Base-by-base conservation (phyloP, 2,329 filamentous ascomycete species). In the Zarea fungicola region DNA sequence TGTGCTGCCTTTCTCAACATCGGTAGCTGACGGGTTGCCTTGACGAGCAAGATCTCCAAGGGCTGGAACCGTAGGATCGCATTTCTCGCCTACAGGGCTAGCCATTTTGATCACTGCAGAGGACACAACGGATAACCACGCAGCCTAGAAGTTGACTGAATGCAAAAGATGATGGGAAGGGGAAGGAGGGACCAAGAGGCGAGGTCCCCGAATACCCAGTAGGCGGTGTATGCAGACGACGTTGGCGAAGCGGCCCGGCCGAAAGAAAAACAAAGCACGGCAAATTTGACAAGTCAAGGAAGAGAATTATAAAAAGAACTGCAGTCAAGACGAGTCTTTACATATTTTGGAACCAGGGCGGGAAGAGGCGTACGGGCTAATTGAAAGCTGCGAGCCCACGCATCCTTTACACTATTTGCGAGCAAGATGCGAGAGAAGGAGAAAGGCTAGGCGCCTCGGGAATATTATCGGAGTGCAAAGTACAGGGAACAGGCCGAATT, bases 391-490 rank as follows among this genome's bases (percentile, higher is more conserved):
- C 34, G 14, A 32, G 28, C 36, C 28, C 28, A 25, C 34, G 21
- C 28, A 40, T 32, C 26, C 21, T 34, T 34, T 4, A 41, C 18
- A n/a, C 8, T 13, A 26, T 11, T 19, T 9, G n/a, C n/a, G n/a
- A n/a, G n/a, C 21, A 29, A 31, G 28, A 40, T 39, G 26, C n/a
- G n/a, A 6, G 31, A 11, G 18, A 41, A 21, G 10, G 5, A 21
- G 16, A 6, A 16, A 35, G 13, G 13, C 23, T 42, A 29, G 29
- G 16, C 37, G 14, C 13, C 46, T 44, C 22, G 48, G 41, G 41
- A 35, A 44, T 49, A 41, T 28, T 18, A 35, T 44, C 48, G 35
- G 34, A 50, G 16, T 41, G 23, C 19, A 35, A 45, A 18, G 40
- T 18, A 31, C 16, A 6, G 6, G 16, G 21, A 9, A 31, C 5